phyloP scores from a whole-genome alignment of 768 basidiomycete genomes.

The Melanogaster broomeanus region DNA sequence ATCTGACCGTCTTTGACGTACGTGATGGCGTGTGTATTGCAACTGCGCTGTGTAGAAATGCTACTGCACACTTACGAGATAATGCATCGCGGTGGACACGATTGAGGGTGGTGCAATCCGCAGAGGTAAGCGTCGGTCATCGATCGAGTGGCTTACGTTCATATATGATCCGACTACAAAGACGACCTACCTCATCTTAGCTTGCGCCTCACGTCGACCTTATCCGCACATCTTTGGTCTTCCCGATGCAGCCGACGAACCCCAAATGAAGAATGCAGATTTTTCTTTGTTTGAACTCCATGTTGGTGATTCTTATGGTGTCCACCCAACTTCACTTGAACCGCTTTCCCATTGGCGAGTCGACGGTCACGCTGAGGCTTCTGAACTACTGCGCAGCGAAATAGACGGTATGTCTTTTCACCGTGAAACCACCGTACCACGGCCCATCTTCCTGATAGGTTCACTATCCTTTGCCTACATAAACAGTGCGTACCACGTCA shows the following conservation, averaged over 20 bases:
- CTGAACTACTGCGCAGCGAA: conserved; percentile 47
- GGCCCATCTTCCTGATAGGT: conserved; percentile 18
- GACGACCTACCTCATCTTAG: conserved; percentile 39
- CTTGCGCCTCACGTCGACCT: conserved; percentile 40
- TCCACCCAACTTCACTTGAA: conserved; percentile 35
- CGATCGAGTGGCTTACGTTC: not conserved
- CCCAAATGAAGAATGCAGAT: conserved; percentile 4
- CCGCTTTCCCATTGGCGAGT: conserved; percentile 57
- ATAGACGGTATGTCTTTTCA: conserved; percentile 43
- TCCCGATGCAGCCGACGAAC: conserved; percentile 14
- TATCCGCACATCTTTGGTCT: conserved; percentile 24
- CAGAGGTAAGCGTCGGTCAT: conserved; percentile 15
- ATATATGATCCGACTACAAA: conserved; percentile 1
- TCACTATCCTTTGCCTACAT: conserved; percentile 38
- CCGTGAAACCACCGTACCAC: not conserved
- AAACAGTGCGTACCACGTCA: conserved; percentile 44
- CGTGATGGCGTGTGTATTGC: conserved; percentile 49
- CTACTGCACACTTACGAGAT: conserved; percentile 1
- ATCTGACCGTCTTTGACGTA: conserved; percentile 53
- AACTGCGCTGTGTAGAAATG: conserved; percentile 14
- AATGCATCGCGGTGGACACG: conserved; percentile 21
- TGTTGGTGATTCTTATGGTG: conserved; percentile 18
- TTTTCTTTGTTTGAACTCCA: conserved; percentile 28
- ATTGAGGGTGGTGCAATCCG: conserved; percentile 19
- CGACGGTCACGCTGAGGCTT: conserved; percentile 46